Base-by-base conservation (phyloP, 1,139 yeast genomes). In the Pichia sp. region DNA sequence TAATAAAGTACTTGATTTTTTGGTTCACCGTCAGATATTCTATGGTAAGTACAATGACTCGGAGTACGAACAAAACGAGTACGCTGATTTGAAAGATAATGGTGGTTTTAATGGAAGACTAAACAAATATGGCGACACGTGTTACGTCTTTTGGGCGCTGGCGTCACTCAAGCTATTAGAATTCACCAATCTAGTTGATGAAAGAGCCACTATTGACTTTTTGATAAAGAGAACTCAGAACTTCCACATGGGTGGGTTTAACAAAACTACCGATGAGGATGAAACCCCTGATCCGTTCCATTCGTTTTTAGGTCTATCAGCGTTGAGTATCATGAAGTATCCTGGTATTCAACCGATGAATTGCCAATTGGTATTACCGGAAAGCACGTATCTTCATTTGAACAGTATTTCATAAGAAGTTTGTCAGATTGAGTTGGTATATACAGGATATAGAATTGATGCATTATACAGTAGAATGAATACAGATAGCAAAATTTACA, bases 91-190 rank as follows among this genome's bases (percentile, higher is more conserved):
- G 0, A 72, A 69, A n/a, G 85, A 79, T 58, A 63, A 62, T 31
- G 97, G 97, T 1, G 96, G 95, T 0, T 85, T 89, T 66, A 89
- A 90, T 66, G 99, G 99, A 0, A 74, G 99, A 48, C 82, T 80
- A 25, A 89, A 90, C 65, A 93, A 93, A 66, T 78, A 76, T 49
- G 85, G 87, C 3, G 99, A 93, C 66, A 87, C 96, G 0, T 93
- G 99, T 70, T 93, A 93, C 67, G 80, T 88, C 8, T 93, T 91
- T 77, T 93, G 99, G 99, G 79, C 82, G 47, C 67, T 82, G 9
- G 95, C 81, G 1, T 74, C 89, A 9, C 70, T 90, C 54, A 65
- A 66, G 1, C 57, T 85, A 46, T 66, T 83, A 34, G 64, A 62
- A 18, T 48, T 51, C 1, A 66, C 57, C 2, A 55, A 60, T 0